phyloP scores from a whole-genome alignment of 106 monocot species.

The Xerophyta viscosa region DNA sequence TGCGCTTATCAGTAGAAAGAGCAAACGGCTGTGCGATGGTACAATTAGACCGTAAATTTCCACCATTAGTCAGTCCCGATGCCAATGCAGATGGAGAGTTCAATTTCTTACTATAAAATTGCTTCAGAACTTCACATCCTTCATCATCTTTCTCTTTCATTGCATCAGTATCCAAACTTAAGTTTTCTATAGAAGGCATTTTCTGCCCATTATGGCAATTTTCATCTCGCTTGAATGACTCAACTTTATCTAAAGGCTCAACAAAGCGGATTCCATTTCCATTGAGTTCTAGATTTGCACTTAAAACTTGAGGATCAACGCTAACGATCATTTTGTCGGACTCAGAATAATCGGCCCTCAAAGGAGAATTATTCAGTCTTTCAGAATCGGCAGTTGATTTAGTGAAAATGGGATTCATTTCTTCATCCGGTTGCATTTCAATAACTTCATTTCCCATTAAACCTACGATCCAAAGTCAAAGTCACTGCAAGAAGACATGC shows the following conservation, averaged over 20 bases:
- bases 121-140: slow-evolving; percentile 8
- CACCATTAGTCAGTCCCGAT: slow-evolving; percentile 4
- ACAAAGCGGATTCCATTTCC: neutral
- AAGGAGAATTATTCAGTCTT: slow-evolving; percentile 1
- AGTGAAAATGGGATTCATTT: slow-evolving; percentile 17
- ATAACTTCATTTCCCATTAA: slow-evolving; percentile 24
- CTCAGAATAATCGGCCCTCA: neutral
- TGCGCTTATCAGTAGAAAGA: slow-evolving; percentile 33
- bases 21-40: slow-evolving; percentile 23
- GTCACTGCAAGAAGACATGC: slow-evolving; percentile 6
- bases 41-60: slow-evolving; percentile 5
- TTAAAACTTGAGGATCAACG: neutral
- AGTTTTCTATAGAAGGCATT: slow-evolving; percentile 1
- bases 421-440: slow-evolving; percentile 13
- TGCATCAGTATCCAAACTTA: slow-evolving; percentile 15
- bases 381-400: slow-evolving; percentile 8
- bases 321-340: slow-evolving; percentile 2
- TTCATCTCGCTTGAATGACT: slow-evolving; percentile 3
- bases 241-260: neutral
- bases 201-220: slow-evolving; percentile 9
- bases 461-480: no score
- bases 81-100: slow-evolving; percentile 8
- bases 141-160: slow-evolving; percentile 7
- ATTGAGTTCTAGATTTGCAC: neutral
- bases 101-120: slow-evolving; percentile 3